These are phyloP conservation scores for Scheffersomyces stambukii DNA, from an alignment of 1,139 yeast species.

Conservation along the genomic window DNA sequence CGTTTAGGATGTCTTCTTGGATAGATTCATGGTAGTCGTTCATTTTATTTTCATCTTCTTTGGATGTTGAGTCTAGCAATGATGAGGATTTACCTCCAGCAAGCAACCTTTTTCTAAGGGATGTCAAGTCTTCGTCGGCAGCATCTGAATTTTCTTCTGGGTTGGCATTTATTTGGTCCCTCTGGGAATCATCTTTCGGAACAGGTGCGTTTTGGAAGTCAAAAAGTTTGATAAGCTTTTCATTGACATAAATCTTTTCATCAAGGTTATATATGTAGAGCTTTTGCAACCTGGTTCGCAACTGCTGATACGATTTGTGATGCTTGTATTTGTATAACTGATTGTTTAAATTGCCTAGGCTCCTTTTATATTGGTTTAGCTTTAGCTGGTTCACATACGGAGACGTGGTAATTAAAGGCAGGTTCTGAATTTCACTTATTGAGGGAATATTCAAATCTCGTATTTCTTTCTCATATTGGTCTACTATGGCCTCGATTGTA, in stretches of 20 bases:
- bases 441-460: conserved; percentile 14
- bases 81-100: conserved; percentile 17
- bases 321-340: conserved; percentile 10
- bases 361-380: conserved; percentile 14
- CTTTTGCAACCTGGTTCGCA: conserved; percentile 9
- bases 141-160: conserved; percentile 2
- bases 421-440: conserved; percentile 3
- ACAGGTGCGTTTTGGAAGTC: conserved; percentile 8
- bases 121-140: conserved; percentile 16
- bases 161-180: conserved; percentile 4
- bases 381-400: conserved; percentile 23
- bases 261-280: conserved; percentile 17
- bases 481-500: conserved; percentile 10
- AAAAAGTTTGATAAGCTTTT: conserved; percentile 13
- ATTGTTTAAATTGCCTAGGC: conserved; percentile 5
- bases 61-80: conserved; percentile 2
- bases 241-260: conserved; percentile 20
- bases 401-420: conserved; percentile 10
- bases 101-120: conserved; percentile 24
- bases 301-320: conserved; percentile 10
- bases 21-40: conserved; percentile 41
- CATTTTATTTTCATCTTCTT: conserved; percentile 7
- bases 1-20: conserved; percentile 39
- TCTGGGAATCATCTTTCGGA: background rate
- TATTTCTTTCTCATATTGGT: conserved; percentile 15